These are phyloP conservation scores for Cladorrhinum sp. DNA, from an alignment of 2,329 filamentous ascomycete genomes.

Conservation along the genomic window DNA sequence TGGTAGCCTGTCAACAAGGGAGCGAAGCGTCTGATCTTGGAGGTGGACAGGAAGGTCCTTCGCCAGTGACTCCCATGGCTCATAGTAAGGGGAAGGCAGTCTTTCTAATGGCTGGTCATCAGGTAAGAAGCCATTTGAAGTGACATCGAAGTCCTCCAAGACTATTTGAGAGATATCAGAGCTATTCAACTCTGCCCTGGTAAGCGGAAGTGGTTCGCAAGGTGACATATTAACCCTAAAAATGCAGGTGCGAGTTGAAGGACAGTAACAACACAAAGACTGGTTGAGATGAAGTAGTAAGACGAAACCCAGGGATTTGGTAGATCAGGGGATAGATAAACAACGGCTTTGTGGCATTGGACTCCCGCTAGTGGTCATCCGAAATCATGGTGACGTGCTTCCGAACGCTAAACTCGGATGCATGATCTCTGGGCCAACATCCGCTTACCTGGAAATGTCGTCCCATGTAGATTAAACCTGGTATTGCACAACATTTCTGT, in stretches of 20 bases:
- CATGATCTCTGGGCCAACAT: neutral
- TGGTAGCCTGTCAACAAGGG: constrained; percentile 63
- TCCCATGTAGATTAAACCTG: neutral
- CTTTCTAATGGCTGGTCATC: constrained; percentile 61
- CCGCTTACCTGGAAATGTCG: neutral
- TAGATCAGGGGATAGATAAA: constrained; percentile 1
- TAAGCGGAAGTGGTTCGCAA: constrained; percentile 10
- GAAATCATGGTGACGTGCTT: constrained; percentile 7
- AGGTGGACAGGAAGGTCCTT: constrained; percentile 66
- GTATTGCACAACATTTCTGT: neutral
- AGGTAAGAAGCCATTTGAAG: constrained; percentile 71
- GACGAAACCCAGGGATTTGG: neutral
- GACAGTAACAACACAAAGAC: neutral
- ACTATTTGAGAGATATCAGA: neutral
- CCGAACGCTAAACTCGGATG: neutral
- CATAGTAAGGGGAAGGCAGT: constrained; percentile 70
- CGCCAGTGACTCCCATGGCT: constrained; percentile 72
- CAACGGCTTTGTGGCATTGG: constrained; percentile 4
- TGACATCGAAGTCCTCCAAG: constrained; percentile 20
- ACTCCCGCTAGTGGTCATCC: neutral
- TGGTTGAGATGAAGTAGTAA: neutral
- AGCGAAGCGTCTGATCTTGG: constrained; percentile 60
- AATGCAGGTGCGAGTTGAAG: neutral
- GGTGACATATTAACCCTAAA: constrained; percentile 19
- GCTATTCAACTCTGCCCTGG: neutral